Evolutionary conservation across 805 yeast species (phyloP).

Genomic region (Grigorovia humatica): DNA sequence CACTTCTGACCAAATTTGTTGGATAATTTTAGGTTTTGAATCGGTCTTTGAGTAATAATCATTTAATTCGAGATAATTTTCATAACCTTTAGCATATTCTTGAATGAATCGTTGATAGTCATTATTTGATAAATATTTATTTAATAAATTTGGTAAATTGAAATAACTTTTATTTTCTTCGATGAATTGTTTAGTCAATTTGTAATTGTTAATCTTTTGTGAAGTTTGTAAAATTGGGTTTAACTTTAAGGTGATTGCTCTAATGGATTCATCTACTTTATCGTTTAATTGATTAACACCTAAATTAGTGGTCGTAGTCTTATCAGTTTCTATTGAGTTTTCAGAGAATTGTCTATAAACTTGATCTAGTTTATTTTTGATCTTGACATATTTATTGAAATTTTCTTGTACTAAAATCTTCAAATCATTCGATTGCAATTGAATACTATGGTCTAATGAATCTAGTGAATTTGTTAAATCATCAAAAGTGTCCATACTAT

Average conservation of each 20-base stretch:
- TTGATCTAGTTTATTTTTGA: slow-evolving; percentile 53
- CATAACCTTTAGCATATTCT: slow-evolving; percentile 44
- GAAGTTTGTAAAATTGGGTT: slow-evolving; percentile 50
- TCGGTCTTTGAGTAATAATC: not conserved
- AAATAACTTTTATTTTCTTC: slow-evolving; percentile 44
- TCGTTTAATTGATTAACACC: slow-evolving; percentile 30
- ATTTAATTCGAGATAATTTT: slow-evolving; percentile 7
- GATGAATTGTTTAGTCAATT: slow-evolving; percentile 40
- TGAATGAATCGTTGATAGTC: slow-evolving; percentile 50
- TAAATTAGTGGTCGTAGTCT: slow-evolving; percentile 8
- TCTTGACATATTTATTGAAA: slow-evolving; percentile 52
- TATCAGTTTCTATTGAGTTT: slow-evolving; percentile 8
- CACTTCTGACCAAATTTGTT: slow-evolving; percentile 47
- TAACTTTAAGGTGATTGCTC: slow-evolving; percentile 41
- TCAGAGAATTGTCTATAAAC: slow-evolving; percentile 43
- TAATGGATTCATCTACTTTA: slow-evolving; percentile 39
- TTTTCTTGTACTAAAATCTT: slow-evolving; percentile 46
- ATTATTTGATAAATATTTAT: slow-evolving; percentile 33
- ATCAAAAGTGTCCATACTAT: slow-evolving; percentile 42
- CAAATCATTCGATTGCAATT: slow-evolving; percentile 39
- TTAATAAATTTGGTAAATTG: slow-evolving; percentile 45
- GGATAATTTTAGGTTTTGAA: slow-evolving; percentile 28
- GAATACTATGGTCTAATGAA: slow-evolving; percentile 39
- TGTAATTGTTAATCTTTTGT: slow-evolving; percentile 38
- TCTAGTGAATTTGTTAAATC: slow-evolving; percentile 40